Percentiles rank a stretch among this genome's conserved stretches.
Conservation (phyloP, 257 asterid species). For the Lithospermum erythrorhizon region DNA sequence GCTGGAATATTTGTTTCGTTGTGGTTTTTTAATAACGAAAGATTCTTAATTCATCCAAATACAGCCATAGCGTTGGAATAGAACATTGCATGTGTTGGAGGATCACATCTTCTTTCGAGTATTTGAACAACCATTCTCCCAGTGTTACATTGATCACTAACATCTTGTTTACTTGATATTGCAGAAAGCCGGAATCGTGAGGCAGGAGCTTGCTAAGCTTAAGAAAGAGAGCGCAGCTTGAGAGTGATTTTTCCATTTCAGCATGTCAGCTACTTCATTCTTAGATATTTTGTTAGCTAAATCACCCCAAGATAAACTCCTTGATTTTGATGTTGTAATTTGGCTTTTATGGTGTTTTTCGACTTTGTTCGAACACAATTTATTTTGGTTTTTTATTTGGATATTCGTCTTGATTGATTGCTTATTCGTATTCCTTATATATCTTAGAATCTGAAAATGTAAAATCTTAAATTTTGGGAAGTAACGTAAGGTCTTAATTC, state of each 20-base stretch:
- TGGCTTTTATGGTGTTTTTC: not conserved
- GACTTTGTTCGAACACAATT: not conserved
- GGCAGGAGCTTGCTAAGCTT: constrained; percentile 21
- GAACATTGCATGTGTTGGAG: no score
- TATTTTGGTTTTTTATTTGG: not conserved
- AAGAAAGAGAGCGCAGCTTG: constrained; percentile 12
- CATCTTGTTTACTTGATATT: constrained; percentile 1
- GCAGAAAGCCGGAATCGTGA: constrained; percentile 21
- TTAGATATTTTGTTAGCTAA: constrained; percentile 1
- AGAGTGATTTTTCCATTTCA: not conserved
- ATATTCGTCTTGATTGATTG: not conserved
- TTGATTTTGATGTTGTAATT: not conserved
- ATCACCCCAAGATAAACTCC: not conserved
- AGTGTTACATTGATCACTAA: not conserved
- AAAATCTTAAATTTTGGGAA: no score
- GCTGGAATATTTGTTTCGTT: no score
- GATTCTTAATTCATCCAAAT: no score
- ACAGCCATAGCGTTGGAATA: no score
- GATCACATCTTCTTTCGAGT: no score
- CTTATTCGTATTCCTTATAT: not conserved
- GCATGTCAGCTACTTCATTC: no score
- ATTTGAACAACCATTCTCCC: no score
- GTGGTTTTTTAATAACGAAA: no score
- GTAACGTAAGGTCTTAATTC: no score
- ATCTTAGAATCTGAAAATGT: not conserved